phyloP scores from a whole-genome alignment of 129 eudicot genomes.

The Mikania micrantha region DNA sequence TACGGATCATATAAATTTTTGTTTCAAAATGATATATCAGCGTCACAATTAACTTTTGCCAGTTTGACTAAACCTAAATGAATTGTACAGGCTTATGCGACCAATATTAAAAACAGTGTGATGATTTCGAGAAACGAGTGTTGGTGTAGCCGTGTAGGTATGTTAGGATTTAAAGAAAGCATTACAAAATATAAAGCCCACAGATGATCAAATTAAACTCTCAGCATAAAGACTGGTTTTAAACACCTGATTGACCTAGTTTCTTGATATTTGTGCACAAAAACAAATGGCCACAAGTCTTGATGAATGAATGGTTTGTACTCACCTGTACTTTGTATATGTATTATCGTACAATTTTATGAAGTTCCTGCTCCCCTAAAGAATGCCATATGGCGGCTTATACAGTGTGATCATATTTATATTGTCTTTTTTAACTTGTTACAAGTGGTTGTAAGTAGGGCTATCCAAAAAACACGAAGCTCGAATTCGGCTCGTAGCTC shows the following conservation, averaged over 20 bases:
- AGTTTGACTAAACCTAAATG: too few relatives aligned
- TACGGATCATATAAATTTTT: too few relatives aligned
- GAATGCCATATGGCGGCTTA: constrained; percentile 37
- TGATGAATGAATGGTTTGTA: not conserved
- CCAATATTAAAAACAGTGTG: too few relatives aligned
- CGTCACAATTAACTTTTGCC: too few relatives aligned
- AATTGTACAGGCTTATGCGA: too few relatives aligned
- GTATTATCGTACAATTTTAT: constrained; percentile 5
- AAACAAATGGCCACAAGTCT: constrained; percentile 17
- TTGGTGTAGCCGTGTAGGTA: too few relatives aligned
- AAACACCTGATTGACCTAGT: constrained; percentile 40
- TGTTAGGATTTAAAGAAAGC: too few relatives aligned
- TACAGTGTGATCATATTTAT: not conserved
- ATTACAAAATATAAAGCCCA: constrained; percentile 13
- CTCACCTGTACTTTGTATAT: constrained; percentile 6
- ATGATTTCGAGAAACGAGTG: too few relatives aligned
- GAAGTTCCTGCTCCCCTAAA: not conserved
- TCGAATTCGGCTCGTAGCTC: too few relatives aligned
- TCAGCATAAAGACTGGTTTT: constrained; percentile 53
- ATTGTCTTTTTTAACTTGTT: constrained; percentile 2
- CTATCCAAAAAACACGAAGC: too few relatives aligned
- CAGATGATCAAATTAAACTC: constrained; percentile 21
- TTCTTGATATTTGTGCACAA: constrained; percentile 38
- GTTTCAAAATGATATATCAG: too few relatives aligned
- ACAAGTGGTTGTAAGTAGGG: too few relatives aligned